A percentile compares a stretch with the other conserved stretches of the same genome.
These are phyloP conservation scores for Yamadazyma aaseri DNA, from an alignment of 1,139 yeast species.

Conservation along the genomic window DNA sequence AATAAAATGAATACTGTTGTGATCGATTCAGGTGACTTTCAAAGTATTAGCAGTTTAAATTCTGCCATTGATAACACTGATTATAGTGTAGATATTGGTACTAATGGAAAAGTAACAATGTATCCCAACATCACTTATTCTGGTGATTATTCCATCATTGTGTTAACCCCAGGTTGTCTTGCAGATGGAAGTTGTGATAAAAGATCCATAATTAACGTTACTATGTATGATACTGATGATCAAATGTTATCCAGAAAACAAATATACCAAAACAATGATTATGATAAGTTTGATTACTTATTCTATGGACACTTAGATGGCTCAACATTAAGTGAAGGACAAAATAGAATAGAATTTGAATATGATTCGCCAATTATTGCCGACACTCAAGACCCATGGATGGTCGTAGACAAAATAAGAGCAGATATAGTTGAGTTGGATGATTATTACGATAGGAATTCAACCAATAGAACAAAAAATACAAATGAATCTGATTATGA, in stretches of 20 bases:
- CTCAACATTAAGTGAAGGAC: constrained; percentile 33
- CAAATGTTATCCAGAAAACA: constrained; percentile 38
- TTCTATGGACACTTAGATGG: constrained; percentile 69
- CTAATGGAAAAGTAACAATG: constrained; percentile 52
- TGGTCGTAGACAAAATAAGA: constrained; percentile 74
- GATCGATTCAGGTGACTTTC: constrained; percentile 32
- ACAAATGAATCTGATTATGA: constrained; percentile 16
- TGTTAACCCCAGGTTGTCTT: constrained; percentile 87
- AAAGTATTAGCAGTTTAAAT: constrained; percentile 25
- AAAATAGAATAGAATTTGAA: constrained; percentile 52
- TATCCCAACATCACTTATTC: constrained; percentile 69
- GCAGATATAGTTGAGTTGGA: constrained; percentile 56
- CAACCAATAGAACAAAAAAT: constrained; percentile 28
- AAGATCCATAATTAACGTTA: constrained; percentile 78
- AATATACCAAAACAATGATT: constrained; percentile 77
- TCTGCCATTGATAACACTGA: constrained; percentile 28
- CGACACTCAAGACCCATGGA: constrained; percentile 30
- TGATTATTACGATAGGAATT: constrained; percentile 30
- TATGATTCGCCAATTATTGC: constrained; percentile 32
- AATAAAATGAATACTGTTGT: constrained; percentile 34
- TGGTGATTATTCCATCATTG: constrained; percentile 70
- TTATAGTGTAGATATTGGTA: constrained; percentile 24
- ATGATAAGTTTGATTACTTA: constrained; percentile 76
- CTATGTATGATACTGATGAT: constrained; percentile 53
- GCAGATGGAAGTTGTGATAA: constrained; percentile 63